Evolutionary conservation across 371 early-diverging fungal genomes (phyloP), one percentile per base, ranked within the genome.

Genomic region (Mucor mucedo): DNA sequence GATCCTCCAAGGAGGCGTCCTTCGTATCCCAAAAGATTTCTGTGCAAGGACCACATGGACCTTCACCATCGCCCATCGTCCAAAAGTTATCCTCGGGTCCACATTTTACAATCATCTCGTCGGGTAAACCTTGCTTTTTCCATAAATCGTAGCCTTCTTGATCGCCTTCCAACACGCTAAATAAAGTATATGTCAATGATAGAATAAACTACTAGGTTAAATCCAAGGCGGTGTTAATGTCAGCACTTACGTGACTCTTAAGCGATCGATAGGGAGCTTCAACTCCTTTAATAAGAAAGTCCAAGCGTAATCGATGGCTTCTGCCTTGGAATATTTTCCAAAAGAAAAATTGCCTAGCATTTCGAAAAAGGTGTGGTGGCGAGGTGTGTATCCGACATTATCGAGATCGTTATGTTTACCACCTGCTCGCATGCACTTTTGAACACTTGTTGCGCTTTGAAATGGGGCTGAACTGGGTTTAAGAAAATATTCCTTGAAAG

Each of bases 311-410:
- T 65, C 72, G 28, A 91, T 90, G 1, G 89, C 89, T 40, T 77
- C 80, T 9, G 74, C 66, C 66, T 89, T 89, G 28, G 73, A 72
- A 65, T 90, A 90, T 29, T 78, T 75, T 16, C 91, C 91, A 73
- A 93, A 93, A 0, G 91, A 90, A 70, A 91, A 93, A 63, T 89
- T 91, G 39, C 93, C 93, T 58, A 93, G 73, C 93, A 93, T 93
- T 73, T 93, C 93, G 68, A 93, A 93, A 66, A 90, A 91, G 2
- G 93, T 93, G 61, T 91, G 91, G 66, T 93, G 93, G 5, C 91
- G 84, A 16, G 90, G 87, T 8, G 91, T 90, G 62, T 80, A 84
- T 13, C 93, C 93, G 3, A 91, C 91, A 67, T 93, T 89, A 62
- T 91, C 91, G 47, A 93, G 79, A 63, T 93, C 93, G 56, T 93